Conservation (phyloP, 352 stramenopile species). For the Thalassiosira hispida region DNA sequence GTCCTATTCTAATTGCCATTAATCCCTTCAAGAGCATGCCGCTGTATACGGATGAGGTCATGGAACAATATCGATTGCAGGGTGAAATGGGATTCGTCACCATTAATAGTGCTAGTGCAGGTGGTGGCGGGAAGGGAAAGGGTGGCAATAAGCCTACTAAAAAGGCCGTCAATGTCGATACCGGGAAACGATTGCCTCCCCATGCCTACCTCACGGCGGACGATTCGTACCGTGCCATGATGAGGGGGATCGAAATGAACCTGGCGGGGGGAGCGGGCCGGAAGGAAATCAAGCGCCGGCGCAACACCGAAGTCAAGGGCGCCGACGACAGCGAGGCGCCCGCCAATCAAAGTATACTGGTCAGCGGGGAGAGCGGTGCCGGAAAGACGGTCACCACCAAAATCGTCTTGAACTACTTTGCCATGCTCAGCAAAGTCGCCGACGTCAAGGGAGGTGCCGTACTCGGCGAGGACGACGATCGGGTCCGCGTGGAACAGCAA, state of each 20-base stretch:
- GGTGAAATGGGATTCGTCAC: conserved; percentile 18
- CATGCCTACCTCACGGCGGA: conserved; percentile 12
- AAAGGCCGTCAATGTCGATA: background rate
- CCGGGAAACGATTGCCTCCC: background rate
- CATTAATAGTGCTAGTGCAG: background rate
- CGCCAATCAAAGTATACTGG: conserved; percentile 83
- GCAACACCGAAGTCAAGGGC: conserved; percentile 5
- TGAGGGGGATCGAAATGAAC: conserved; percentile 9
- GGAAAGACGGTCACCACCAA: conserved; percentile 98
- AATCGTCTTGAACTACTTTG: conserved; percentile 94
- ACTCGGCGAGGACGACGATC: background rate
- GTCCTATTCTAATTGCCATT: conserved; percentile 64
- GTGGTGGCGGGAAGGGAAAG: background rate
- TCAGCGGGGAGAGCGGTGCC: conserved; percentile 88
- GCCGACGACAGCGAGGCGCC: background rate
- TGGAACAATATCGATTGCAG: conserved; percentile 53
- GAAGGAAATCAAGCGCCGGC: background rate
- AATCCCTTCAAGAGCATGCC: conserved; percentile 70
- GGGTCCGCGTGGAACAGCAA: conserved; percentile 44
- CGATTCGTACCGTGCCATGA: conserved; percentile 21
- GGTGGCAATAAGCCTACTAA: background rate
- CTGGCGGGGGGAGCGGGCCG: background rate
- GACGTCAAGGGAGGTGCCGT: background rate
- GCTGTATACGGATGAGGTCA: conserved; percentile 39
- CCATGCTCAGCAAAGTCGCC: conserved; percentile 77